A percentile compares a stretch with the other conserved stretches of the same genome.
phyloP scores from a whole-genome alignment of 75 land plant species.

The Cryptomeria japonica region DNA sequence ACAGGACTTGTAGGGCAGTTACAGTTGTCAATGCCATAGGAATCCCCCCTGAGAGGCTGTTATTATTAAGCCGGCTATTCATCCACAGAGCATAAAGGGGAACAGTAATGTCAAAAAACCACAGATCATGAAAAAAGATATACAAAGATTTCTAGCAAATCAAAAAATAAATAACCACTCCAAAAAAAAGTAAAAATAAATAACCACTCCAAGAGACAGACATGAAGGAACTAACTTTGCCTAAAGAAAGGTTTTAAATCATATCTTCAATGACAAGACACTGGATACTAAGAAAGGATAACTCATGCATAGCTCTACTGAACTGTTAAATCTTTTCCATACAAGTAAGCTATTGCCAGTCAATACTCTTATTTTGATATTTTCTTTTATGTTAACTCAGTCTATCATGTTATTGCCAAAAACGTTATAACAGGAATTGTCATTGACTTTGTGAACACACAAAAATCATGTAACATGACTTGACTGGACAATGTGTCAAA shows the following conservation, averaged over 20 bases:
- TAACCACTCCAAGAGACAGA: background rate
- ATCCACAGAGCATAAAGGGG: slow-evolving; percentile 22
- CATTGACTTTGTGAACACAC: background rate
- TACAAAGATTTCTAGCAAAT: background rate
- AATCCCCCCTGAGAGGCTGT: slow-evolving; percentile 71
- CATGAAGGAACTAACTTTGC: background rate
- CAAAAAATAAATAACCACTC: background rate
- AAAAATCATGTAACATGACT: background rate
- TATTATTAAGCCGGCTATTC: slow-evolving; percentile 95
- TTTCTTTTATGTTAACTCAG: background rate
- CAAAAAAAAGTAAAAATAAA: background rate
- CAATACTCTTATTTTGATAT: background rate
- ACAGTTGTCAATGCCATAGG: slow-evolving; percentile 79
- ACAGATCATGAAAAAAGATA: background rate
- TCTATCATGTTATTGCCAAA: background rate
- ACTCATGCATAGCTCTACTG: background rate
- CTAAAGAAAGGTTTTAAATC: background rate
- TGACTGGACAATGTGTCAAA: background rate
- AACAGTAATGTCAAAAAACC: background rate
- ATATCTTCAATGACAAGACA: background rate
- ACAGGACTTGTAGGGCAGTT: slow-evolving; percentile 87
- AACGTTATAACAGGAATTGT: background rate
- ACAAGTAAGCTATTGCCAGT: background rate
- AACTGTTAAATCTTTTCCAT: background rate
- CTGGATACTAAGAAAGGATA: background rate